Evolutionary conservation across 768 basidiomycete species (phyloP).

Genomic region (Pseudohyphozyma bogoriensis): DNA sequence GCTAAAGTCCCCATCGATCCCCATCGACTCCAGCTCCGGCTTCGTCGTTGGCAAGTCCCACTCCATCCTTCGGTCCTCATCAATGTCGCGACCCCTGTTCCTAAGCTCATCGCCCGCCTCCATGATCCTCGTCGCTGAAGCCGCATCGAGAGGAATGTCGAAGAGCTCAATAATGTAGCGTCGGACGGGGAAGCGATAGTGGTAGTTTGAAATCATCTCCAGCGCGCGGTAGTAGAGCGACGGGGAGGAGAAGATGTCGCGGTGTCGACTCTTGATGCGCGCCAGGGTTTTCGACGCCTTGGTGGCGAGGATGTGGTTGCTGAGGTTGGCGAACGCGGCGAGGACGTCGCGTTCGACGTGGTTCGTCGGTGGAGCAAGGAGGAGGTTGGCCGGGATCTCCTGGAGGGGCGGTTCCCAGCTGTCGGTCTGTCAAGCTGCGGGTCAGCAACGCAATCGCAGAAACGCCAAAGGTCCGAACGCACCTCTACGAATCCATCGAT

Average conservation of each 20-base stretch:
- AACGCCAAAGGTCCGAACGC: not conserved
- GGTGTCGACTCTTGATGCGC: conserved; percentile 67
- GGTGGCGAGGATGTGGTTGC: conserved; percentile 91
- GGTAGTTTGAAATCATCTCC: conserved; percentile 75
- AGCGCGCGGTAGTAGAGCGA: conserved; percentile 73
- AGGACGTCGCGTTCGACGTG: conserved; percentile 72
- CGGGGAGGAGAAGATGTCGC: conserved; percentile 63
- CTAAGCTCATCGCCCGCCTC: conserved; percentile 7
- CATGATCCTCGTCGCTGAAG: not conserved
- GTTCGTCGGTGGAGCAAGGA: conserved; percentile 53
- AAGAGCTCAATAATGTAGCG: conserved; percentile 89
- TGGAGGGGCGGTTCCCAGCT: conserved; percentile 11
- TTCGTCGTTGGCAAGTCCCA: not conserved
- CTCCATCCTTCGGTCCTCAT: not conserved
- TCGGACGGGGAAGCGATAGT: conserved; percentile 83
- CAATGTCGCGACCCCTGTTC: not conserved
- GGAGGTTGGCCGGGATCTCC: not conserved
- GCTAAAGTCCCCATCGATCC: not conserved
- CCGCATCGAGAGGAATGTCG: conserved; percentile 39
- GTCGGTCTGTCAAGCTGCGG: conserved; percentile 10
- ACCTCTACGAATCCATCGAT: conserved; percentile 53
- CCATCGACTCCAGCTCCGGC: too few species aligned
- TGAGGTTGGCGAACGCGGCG: conserved; percentile 81
- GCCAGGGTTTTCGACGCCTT: conserved; percentile 83
- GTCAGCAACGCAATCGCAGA: not conserved